Evolutionary conservation across 257 asterid genomes (phyloP).

Genomic region (Jasminum sambac): DNA sequence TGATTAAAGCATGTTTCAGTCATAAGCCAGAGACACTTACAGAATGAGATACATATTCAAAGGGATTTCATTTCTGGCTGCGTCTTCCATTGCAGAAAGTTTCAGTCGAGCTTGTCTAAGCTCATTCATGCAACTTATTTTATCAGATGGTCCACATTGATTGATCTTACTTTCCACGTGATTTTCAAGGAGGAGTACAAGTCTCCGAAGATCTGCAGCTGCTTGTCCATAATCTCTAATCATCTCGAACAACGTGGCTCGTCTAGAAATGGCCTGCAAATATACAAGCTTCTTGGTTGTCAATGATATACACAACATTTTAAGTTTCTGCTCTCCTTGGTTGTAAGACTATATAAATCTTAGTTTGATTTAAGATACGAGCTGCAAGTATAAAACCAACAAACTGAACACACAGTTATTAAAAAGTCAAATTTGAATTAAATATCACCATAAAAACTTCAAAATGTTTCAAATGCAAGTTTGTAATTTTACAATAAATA

Average conservation of each 20-base stretch:
- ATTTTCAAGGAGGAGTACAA: constrained; percentile 60
- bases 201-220: constrained; percentile 72
- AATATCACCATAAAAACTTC: background rate
- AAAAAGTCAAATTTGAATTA: background rate
- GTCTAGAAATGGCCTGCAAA: constrained; percentile 84
- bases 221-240: constrained; percentile 93
- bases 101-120: constrained; percentile 67
- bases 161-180: constrained; percentile 55
- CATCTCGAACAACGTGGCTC: constrained; percentile 76
- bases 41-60: constrained; percentile 88
- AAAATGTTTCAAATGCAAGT: background rate
- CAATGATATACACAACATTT: no score
- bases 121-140: constrained; percentile 53
- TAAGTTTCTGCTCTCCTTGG: background rate
- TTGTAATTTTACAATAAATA: background rate
- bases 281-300: background rate
- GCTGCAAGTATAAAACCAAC: background rate
- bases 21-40: constrained; percentile 48
- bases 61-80: constrained; percentile 66
- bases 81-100: constrained; percentile 78
- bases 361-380: background rate
- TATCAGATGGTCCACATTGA: constrained; percentile 53
- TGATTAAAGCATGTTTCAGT: background rate
- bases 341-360: background rate
- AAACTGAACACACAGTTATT: background rate